Evolutionary conservation across 1,139 yeast species (phyloP), one percentile per base, ranked within the genome.

Genomic region (Arxiozyma bovina): DNA sequence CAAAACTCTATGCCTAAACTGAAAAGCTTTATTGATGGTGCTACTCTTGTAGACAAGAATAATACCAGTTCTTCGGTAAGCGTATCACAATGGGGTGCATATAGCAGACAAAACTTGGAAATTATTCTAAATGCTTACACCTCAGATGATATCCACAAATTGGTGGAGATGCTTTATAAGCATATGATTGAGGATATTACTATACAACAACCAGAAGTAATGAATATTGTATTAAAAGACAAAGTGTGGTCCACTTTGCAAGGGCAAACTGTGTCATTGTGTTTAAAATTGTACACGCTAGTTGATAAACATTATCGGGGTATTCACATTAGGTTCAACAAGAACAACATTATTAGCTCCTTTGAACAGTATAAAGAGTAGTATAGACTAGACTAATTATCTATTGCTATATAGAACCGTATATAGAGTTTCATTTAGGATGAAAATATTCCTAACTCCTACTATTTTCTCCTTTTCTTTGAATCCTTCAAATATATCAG

Each of bases 1-100:
- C 77, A 77, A 60, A 77, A 78, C 55, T 77, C 82, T 27, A 71
- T 87, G 66, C 94, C 89, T 6, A 85, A 82, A 64, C 70, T 87
- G 54, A 73, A 79, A 42, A 83, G 82, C 38, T 85, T 87, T 66
- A 79, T 89, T 5, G 77, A 77, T 49, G 88, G 83, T 48, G 81
- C 85, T 51, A 85, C 83, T 54, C 76, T 79, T 1, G 18, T 49
- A 7, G 47, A 34, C 17, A 47, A 49, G 20, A 49, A 43, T 7
- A 48, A 20, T 18, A 67, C 76, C 6, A 77, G 75, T 48, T 74
- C 76, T 46, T 70, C 70, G 47, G 73, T 73, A n/a, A 74, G 77
- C 55, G 82, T 82, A 3, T 77, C 84, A 1, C 78, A 76, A 59
- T 81, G 85, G 58, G 85, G 83, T 60, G 83, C 85, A 27, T 84